A percentile compares a stretch with the other conserved stretches of the same genome.
phyloP scores from a whole-genome alignment of 2,329 filamentous ascomycete species.

The Ceratocystis albifundus region DNA sequence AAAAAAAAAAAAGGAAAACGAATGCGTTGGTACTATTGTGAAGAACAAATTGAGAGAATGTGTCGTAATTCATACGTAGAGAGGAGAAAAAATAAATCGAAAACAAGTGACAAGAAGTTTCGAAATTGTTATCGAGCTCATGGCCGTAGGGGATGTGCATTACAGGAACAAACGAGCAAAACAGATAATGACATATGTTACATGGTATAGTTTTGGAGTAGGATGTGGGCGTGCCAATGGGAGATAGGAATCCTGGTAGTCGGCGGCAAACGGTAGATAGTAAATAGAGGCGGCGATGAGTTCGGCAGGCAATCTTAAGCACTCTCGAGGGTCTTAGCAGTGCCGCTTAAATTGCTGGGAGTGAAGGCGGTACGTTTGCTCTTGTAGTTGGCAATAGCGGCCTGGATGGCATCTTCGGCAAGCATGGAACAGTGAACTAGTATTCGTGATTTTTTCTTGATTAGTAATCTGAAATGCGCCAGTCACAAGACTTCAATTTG shows the following conservation, averaged over 20 bases:
- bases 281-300: background rate
- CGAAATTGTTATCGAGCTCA: background rate
- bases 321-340: slow-evolving; percentile 34
- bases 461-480: background rate
- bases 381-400: slow-evolving; percentile 80
- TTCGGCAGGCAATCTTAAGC: background rate
- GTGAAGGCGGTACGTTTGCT: slow-evolving; percentile 52
- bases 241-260: background rate
- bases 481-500: background rate
- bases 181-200: slow-evolving; percentile 1
- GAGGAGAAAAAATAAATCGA: background rate
- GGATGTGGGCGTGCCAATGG: background rate
- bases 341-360: slow-evolving; percentile 65
- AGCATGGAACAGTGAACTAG: slow-evolving; percentile 85
- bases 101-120: background rate
- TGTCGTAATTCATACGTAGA: background rate
- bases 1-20: background rate
- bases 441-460: background rate
- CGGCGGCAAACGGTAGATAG: background rate
- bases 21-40: background rate
- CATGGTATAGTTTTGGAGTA: background rate
- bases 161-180: background rate
- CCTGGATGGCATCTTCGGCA: slow-evolving; percentile 84
- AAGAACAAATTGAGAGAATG: background rate
- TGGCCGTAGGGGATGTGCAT: slow-evolving; percentile 1